These are phyloP conservation scores for Penicillium dipodomyicola DNA, from an alignment of 495 filamentous ascomycete genomes.

Conservation along the genomic window DNA sequence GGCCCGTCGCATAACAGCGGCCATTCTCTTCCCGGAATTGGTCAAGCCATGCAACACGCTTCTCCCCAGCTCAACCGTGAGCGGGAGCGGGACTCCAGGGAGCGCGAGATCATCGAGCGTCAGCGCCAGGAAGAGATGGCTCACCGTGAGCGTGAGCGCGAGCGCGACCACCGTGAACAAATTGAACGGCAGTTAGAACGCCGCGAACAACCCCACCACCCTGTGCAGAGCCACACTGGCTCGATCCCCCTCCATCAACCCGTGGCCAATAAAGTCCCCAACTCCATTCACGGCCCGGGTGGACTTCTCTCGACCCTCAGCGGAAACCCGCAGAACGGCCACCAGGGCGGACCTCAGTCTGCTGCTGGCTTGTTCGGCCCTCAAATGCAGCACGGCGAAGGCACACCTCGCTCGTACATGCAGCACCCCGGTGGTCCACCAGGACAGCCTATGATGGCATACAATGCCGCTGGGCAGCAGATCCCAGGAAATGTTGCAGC, in stretches of 20 bases:
- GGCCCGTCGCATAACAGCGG: slow-evolving; percentile 42
- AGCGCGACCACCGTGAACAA: slow-evolving; percentile 33
- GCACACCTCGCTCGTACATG: slow-evolving; percentile 59
- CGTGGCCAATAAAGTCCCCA: slow-evolving; percentile 75
- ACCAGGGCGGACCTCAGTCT: slow-evolving; percentile 59
- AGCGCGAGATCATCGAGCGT: slow-evolving; percentile 49
- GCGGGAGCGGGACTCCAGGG: slow-evolving; percentile 51
- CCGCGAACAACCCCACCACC: slow-evolving; percentile 55
- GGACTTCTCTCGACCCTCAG: slow-evolving; percentile 77
- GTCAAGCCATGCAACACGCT: slow-evolving; percentile 51
- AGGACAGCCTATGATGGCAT: slow-evolving; percentile 60
- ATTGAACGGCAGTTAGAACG: slow-evolving; percentile 53
- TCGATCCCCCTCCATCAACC: slow-evolving; percentile 89
- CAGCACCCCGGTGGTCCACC: slow-evolving; percentile 58
- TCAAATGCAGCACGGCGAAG: slow-evolving; percentile 59
- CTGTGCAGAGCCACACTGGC: slow-evolving; percentile 79
- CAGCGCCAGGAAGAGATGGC: slow-evolving; percentile 58
- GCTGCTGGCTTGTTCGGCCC: slow-evolving; percentile 68
- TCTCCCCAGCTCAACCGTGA: slow-evolving; percentile 54
- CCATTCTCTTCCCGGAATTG: slow-evolving; percentile 53
- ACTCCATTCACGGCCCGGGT: slow-evolving; percentile 81
- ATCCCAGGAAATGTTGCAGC: slow-evolving; percentile 58
- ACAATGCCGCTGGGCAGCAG: slow-evolving; percentile 44
- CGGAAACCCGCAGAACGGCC: slow-evolving; percentile 49
- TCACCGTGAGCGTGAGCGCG: slow-evolving; percentile 66